A percentile compares a stretch with the other conserved stretches of the same genome.
Evolutionary conservation across 306 rosid genomes (phyloP).

Genomic region (Quercus engelmannii): DNA sequence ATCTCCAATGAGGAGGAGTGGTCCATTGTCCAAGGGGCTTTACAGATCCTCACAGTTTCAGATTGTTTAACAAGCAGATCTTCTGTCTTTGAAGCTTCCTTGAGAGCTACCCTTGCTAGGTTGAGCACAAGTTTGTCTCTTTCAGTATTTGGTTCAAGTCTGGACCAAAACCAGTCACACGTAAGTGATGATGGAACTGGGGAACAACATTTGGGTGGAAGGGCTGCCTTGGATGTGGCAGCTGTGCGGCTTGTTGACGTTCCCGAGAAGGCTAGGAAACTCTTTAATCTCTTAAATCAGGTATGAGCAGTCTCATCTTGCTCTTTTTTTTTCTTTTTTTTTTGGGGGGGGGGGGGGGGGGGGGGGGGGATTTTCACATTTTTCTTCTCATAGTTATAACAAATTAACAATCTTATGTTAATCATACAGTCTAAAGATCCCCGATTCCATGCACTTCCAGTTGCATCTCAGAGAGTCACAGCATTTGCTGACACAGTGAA

Average conservation of each 20-base stretch:
- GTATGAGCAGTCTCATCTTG: conserved; percentile 21
- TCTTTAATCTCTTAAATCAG: conserved; percentile 91
- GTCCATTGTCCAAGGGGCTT: conserved; percentile 98
- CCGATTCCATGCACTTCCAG: conserved; percentile 94
- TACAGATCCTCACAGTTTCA: conserved; percentile 94
- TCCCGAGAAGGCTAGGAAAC: conserved; percentile 89
- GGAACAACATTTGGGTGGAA: conserved; percentile 66
- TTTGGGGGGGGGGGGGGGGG: too few relatives aligned
- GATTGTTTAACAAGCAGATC: conserved; percentile 96
- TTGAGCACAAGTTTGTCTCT: conserved; percentile 81
- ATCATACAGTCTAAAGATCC: conserved; percentile 95
- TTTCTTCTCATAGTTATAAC: neutral
- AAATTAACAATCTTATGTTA: conserved; percentile 12
- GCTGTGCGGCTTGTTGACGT: conserved; percentile 78
- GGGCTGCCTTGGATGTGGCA: conserved; percentile 95
- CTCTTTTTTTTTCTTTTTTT: neutral
- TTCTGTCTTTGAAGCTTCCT: conserved; percentile 96
- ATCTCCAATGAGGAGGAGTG: conserved; percentile 95
- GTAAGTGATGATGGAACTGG: conserved; percentile 41
- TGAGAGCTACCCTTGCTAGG: conserved; percentile 93
- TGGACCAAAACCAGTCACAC: conserved; percentile 65
- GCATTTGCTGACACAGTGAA: conserved; percentile 88
- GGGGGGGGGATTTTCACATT: neutral
- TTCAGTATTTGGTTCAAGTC: conserved; percentile 82
- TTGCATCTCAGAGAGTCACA: conserved; percentile 92